Base-by-base conservation (phyloP, 2,329 filamentous ascomycete species). In the Epichloe typhina region DNA sequence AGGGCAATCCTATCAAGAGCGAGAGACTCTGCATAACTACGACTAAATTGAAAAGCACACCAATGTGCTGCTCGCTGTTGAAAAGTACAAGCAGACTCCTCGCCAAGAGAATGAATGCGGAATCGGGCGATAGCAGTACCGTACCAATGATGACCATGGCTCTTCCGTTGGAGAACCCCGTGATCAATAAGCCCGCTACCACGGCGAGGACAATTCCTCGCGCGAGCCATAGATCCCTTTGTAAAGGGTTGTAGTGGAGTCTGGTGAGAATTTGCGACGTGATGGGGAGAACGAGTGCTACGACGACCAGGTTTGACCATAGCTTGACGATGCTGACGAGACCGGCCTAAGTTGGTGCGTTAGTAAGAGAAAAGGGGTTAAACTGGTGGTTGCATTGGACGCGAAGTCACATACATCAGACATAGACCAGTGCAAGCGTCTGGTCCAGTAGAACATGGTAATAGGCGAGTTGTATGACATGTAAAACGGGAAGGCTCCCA, bases 211-310 rank as follows among this genome's bases (percentile, higher is more conserved):
- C n/a, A 15, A 48, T 38, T 3, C 35, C 50, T 48, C 50, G 33
- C 23, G 46, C 46, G 7, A 52, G 50, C 45, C 45, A 52, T 23
- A 52, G 23, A 33, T 52, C 46, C 36, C 40, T 48, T 19, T 48
- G 21, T 1, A 48, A 19, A 15, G 46, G 50, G 4, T 35, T 44
- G 19, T 48, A 45, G 15, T 23, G 45, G 15, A 44, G 39, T 33
- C 40, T 47, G n/a, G n/a, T 26, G 44, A 51, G 45, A 19, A 47
- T 35, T 23, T 47, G 39, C 31, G 44, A 40, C 11, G 46, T 40
- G 19, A 31, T 36, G 17, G 50, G 46, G 15, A 52, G 40, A 9
- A 45, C 21, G 5, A 51, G 19, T 39, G 50, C 17, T 12, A 19
- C 26, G 17, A 52, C 31, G 19, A n/a, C 35, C 8, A 52, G n/a